Evolutionary conservation across 1,139 yeast species (phyloP), one percentile per base, ranked within the genome.

Genomic region (Pichia kudriavzevii): DNA sequence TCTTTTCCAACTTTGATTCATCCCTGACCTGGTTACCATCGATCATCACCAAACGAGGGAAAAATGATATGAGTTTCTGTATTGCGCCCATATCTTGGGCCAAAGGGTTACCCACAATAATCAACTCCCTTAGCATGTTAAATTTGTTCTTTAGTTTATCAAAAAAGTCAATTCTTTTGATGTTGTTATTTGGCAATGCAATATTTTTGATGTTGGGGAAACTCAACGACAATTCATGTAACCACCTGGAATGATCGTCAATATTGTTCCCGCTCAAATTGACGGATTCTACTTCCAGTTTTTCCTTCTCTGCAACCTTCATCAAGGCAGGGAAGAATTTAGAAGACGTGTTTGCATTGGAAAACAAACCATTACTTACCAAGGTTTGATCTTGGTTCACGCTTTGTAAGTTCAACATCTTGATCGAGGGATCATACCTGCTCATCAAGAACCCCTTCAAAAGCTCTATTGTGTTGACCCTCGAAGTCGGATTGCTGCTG

Each of bases 281-380:
- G 13, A 91, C 75, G 42, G 91, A 79, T 25, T 78, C 81, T 6
- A 87, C 82, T 3, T 66, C 66, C 12, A 69, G 45, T 30, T 69
- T 69, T 31, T 69, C 72, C 34, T 66, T 65, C 1, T 61, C 55
- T 1, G 95, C 95, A 14, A 93, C 62, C 54, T 82, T 85, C 85
- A 91, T 77, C 46, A 91, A 63, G 1, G 98, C 98, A 4, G 88
- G 83, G 58, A 91, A 87, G 69, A 88, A 79, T 56, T 88, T 88
- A 12, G 93, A 71, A 1, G 74, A 57, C 4, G 75, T 68, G 4
- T 67, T 56, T 1, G 76, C 63, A 13, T 72, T 63, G 16, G 74
- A 69, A 47, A 87, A 76, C 38, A 85, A 64, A 0, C 95, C 95
- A 43, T 70, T 70, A 13, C 70, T 62, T 14, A 61, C 60, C 31